Base-by-base conservation (phyloP, 495 filamentous ascomycete species). In the Polyplosphaeria fusca region DNA sequence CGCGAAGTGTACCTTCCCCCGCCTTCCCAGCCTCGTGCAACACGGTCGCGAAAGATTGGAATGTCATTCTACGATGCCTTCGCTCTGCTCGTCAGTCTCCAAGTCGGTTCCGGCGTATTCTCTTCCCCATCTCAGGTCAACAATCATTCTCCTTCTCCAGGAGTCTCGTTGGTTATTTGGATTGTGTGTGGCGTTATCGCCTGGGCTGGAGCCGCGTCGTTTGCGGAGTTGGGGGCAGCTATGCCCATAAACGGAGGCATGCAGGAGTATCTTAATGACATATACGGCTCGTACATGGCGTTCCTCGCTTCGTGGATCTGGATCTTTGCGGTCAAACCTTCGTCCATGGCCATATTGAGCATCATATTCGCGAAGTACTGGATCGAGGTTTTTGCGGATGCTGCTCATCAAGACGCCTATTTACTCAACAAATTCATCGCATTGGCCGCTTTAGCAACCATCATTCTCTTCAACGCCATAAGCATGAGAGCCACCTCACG, bases 71-170 rank as follows among this genome's bases (percentile, higher is more conserved):
- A 52, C n/a, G 44, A 63, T 54, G 61, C 53, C 1, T 56, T 64
- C 19, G 39, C 72, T 3, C 55, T 77, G 4, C 60, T 75, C 13
- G 57, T 76, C 42, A 60, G 71, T 19, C 55, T 76, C 24, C 71
- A 75, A 44, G 72, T 77, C 47, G 74, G 74, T 9, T 71, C 71
- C 5, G 75, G 74, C 14, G 73, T 76, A 7, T 77, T 77, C 55
- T 67, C 70, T 11, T 64, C 73, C 11, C 73, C 73, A 3, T 61
- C 69, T 5, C 65, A 69, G 25, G 67, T 76, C 12, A 64, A 63
- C 43, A 66, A 59, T 16, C 63, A 71, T 38, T 68, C 70, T 5
- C 42, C 61, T 27, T 73, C 67, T 4, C 69, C 70, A 2, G 61
- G 60, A 3, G 43, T 53, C 5, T 65, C 67, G 12, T 23, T 65